phyloP scores from a whole-genome alignment of 2,329 filamentous ascomycete species.

The Lachnellula subtilissima region DNA sequence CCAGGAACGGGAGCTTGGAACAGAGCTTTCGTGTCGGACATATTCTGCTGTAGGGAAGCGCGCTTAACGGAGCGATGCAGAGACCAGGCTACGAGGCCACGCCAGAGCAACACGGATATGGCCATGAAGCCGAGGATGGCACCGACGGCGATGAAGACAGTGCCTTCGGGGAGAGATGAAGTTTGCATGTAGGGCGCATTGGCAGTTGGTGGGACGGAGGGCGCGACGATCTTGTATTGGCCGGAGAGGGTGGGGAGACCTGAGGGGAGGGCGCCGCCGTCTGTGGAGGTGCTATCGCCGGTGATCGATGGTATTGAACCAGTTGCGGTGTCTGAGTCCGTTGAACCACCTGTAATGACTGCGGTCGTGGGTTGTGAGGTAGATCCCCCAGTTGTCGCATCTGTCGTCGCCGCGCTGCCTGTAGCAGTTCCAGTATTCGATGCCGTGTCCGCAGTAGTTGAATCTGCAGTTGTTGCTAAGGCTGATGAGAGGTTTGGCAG shows the following conservation, averaged over 20 bases:
- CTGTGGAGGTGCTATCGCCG: constrained; percentile 5
- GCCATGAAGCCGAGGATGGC: constrained; percentile 80
- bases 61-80: constrained; percentile 87
- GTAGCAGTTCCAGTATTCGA: constrained; percentile 16
- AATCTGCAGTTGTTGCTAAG: constrained; percentile 14
- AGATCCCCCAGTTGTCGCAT: not conserved
- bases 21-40: constrained; percentile 63
- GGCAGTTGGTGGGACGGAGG: constrained; percentile 74
- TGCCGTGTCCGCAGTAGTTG: constrained; percentile 10
- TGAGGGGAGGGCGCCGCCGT: constrained; percentile 11
- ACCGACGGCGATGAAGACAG: constrained; percentile 92
- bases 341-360: constrained; percentile 16
- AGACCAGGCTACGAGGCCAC: constrained; percentile 79
- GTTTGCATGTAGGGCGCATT: constrained; percentile 90
- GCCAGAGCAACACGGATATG: constrained; percentile 80
- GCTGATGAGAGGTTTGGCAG: constrained; percentile 23
- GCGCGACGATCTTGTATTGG: constrained; percentile 60
- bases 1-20: constrained; percentile 50
- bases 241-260: constrained; percentile 51
- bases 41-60: constrained; percentile 70
- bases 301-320: constrained; percentile 12
- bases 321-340: not conserved
- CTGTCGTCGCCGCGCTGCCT: constrained; percentile 3
- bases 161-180: constrained; percentile 81
- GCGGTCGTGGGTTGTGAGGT: constrained; percentile 3